phyloP scores from a whole-genome alignment of 2,329 filamentous ascomycete species.

The Colletotrichum noveboracense region DNA sequence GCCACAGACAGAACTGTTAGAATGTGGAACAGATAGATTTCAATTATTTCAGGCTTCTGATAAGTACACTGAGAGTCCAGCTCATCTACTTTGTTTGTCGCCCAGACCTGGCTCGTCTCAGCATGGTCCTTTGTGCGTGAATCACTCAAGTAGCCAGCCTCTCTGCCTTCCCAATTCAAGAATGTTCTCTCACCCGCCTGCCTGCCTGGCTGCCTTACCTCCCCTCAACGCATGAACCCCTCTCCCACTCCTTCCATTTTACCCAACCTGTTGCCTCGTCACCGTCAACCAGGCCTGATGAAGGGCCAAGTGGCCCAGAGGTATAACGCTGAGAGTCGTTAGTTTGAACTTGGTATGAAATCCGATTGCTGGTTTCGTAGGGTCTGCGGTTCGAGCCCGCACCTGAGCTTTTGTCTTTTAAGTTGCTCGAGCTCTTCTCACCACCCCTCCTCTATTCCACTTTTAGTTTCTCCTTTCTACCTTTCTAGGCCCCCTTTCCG shows the following conservation, averaged over 20 bases:
- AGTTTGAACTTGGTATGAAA: neutral
- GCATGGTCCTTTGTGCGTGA: neutral
- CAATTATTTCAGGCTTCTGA: neutral
- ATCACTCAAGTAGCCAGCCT: neutral
- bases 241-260: neutral
- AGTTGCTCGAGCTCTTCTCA: no score
- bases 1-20: constrained; percentile 7
- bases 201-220: neutral
- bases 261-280: neutral
- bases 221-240: neutral
- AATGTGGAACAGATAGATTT: constrained; percentile 2
- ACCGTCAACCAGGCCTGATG: neutral
- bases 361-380: neutral
- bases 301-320: neutral
- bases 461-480: no score
- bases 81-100: neutral
- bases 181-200: neutral
- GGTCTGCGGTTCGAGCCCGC: neutral
- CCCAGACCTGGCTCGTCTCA: neutral
- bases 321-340: neutral
- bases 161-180: neutral
- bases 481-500: no score
- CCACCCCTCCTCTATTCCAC: no score
- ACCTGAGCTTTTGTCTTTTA: neutral
- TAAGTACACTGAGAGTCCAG: neutral